These are phyloP conservation scores for Coelastrella sp. DNA, from an alignment of 139 green algal genomes.

Conservation along the genomic window DNA sequence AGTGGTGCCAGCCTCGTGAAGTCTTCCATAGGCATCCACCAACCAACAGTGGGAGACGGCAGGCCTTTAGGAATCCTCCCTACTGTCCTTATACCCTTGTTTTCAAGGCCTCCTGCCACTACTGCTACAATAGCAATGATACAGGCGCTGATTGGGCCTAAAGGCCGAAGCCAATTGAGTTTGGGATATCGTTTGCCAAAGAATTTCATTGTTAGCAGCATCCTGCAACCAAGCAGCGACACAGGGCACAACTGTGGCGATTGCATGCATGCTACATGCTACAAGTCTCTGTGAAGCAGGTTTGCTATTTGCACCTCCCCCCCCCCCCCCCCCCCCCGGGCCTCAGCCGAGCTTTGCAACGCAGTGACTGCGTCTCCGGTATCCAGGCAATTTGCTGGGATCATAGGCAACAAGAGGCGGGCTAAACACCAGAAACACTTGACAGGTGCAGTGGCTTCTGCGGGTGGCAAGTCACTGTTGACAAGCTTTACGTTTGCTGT, in stretches of 20 bases:
- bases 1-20: conserved; percentile 40
- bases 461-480: no score
- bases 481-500: no score
- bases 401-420: no score
- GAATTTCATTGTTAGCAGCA: conserved; percentile 60
- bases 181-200: conserved; percentile 50
- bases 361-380: no score
- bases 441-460: no score
- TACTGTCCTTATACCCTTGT: conserved; percentile 28
- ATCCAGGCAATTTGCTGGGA: no score
- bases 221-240: conserved; percentile 5
- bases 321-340: no score
- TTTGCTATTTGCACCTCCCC: no score
- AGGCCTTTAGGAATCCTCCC: conserved; percentile 45
- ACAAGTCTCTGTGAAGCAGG: not conserved
- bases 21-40: conserved; percentile 60
- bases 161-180: conserved; percentile 53
- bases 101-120: not conserved
- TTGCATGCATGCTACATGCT: not conserved
- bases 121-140: conserved; percentile 48
- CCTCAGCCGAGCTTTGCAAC: no score
- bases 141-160: conserved; percentile 65
- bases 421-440: no score
- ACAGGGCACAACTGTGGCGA: no score
- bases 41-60: conserved; percentile 47